A percentile compares a stretch with the other conserved stretches of the same genome.
Conservation (phyloP, 2,329 filamentous ascomycete genomes). For the Lachnellula willkommii region DNA sequence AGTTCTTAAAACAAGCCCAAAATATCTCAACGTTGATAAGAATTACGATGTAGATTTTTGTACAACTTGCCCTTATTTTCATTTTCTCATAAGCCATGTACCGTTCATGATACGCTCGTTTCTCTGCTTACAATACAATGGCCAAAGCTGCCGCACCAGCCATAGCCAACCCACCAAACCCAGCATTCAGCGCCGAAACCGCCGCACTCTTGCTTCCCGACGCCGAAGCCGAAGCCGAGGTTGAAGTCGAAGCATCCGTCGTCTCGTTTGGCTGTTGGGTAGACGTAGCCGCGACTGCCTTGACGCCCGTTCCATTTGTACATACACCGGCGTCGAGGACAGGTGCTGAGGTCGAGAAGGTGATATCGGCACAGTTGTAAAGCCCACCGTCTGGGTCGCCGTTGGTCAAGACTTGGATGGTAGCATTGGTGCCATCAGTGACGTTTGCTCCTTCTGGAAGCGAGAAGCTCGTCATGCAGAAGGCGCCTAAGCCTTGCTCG, state of each 20-base stretch:
- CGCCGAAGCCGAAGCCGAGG: background rate
- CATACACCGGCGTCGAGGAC: conserved; percentile 46
- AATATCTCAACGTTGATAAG: too few relatives aligned
- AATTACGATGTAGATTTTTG: too few relatives aligned
- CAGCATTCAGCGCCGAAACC: background rate
- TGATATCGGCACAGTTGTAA: conserved; percentile 74
- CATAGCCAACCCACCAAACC: conserved; percentile 6
- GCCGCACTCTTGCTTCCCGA: conserved; percentile 3
- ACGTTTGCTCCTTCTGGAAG: conserved; percentile 45
- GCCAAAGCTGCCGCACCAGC: conserved; percentile 5
- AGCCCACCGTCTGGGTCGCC: conserved; percentile 55
- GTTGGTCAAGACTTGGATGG: conserved; percentile 65
- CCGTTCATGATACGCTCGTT: background rate
- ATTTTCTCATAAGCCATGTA: background rate
- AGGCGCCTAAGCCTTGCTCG: conserved; percentile 42
- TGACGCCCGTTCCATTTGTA: conserved; percentile 51
- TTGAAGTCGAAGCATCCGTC: background rate
- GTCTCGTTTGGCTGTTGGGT: conserved; percentile 13
- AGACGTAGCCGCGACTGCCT: conserved; percentile 29
- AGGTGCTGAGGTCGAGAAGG: conserved; percentile 51
- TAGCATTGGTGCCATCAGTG: conserved; percentile 57
- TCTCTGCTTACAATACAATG: conserved; percentile 6
- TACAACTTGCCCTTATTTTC: background rate
- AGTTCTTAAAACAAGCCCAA: too few relatives aligned
- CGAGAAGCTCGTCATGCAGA: conserved; percentile 59